Conservation (phyloP, 768 basidiomycete genomes). For the Scleroderma bovista region DNA sequence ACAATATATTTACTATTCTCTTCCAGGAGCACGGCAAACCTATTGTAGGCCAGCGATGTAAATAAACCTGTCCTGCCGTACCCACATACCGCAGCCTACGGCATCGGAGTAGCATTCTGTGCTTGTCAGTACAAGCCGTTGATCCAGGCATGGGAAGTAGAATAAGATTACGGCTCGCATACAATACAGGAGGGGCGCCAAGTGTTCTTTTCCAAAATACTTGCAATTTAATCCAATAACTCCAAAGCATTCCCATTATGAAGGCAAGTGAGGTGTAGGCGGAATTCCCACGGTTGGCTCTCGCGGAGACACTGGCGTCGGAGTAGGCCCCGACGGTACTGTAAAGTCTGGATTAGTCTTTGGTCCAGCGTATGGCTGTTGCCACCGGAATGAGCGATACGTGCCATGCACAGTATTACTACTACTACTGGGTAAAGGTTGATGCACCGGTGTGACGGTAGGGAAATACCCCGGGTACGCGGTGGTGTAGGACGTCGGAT, state of each 20-base stretch:
- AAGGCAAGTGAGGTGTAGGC: neutral
- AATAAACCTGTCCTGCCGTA: too few relatives aligned
- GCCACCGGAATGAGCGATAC: conserved; percentile 31
- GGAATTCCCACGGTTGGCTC: conserved; percentile 5
- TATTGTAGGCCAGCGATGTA: conserved; percentile 83
- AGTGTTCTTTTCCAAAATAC: neutral
- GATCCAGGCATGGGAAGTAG: neutral
- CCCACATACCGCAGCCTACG: too few relatives aligned
- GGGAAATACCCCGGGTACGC: conserved; percentile 20
- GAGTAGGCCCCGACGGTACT: conserved; percentile 13
- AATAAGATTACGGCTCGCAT: neutral
- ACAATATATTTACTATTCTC: neutral
- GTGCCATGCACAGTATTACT: conserved; percentile 17
- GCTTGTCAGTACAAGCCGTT: too few relatives aligned
- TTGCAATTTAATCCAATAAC: neutral
- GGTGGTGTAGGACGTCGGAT: conserved; percentile 11
- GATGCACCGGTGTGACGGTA: conserved; percentile 7
- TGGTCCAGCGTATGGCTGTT: conserved; percentile 31
- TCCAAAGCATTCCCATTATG: neutral
- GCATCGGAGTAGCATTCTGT: too few relatives aligned
- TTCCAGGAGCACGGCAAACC: conserved; percentile 73
- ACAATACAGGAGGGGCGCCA: neutral
- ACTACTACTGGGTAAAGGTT: conserved; percentile 8
- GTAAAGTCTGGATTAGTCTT: conserved; percentile 31
- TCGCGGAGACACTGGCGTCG: neutral